A percentile compares a stretch with the other conserved stretches of the same genome.
phyloP scores from a whole-genome alignment of 805 yeast species.

The Peterozyma toletana region DNA sequence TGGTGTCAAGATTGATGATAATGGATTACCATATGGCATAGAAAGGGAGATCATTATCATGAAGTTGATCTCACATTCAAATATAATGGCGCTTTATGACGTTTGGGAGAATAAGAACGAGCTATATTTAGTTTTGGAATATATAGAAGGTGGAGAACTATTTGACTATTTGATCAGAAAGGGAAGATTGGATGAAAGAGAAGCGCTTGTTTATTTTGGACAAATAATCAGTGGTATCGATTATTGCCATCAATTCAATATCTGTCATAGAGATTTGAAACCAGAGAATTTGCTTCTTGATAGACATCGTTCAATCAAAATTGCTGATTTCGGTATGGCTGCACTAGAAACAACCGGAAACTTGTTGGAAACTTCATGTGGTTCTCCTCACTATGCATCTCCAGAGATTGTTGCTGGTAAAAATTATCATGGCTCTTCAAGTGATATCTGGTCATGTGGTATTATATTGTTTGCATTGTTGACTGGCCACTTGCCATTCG shows the following conservation, averaged over 20 bases:
- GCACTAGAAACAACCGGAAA: constrained; percentile 80
- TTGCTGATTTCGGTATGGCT: constrained; percentile 99
- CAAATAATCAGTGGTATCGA: constrained; percentile 62
- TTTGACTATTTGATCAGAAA: constrained; percentile 86
- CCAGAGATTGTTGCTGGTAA: constrained; percentile 97
- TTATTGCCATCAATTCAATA: constrained; percentile 60
- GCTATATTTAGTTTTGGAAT: constrained; percentile 81
- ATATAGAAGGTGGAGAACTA: constrained; percentile 95
- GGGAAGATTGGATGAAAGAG: constrained; percentile 82
- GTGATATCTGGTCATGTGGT: constrained; percentile 98
- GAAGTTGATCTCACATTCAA: constrained; percentile 74
- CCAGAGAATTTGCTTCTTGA: constrained; percentile 78
- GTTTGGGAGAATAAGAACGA: constrained; percentile 86
- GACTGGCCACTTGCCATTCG: constrained; percentile 95
- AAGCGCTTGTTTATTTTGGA: constrained; percentile 82
- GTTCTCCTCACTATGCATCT: constrained; percentile 97
- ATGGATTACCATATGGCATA: constrained; percentile 72
- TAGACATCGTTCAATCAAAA: constrained; percentile 80
- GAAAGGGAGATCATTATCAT: constrained; percentile 81
- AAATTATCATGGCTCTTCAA: constrained; percentile 92
- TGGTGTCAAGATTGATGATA: constrained; percentile 36
- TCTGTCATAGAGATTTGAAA: constrained; percentile 73
- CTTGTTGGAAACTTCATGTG: constrained; percentile 89
- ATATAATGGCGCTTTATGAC: constrained; percentile 72
- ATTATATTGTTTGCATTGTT: constrained; percentile 87